These are phyloP conservation scores for Penicillium occitanis DNA, from an alignment of 2,329 filamentous ascomycete species.

Conservation along the genomic window DNA sequence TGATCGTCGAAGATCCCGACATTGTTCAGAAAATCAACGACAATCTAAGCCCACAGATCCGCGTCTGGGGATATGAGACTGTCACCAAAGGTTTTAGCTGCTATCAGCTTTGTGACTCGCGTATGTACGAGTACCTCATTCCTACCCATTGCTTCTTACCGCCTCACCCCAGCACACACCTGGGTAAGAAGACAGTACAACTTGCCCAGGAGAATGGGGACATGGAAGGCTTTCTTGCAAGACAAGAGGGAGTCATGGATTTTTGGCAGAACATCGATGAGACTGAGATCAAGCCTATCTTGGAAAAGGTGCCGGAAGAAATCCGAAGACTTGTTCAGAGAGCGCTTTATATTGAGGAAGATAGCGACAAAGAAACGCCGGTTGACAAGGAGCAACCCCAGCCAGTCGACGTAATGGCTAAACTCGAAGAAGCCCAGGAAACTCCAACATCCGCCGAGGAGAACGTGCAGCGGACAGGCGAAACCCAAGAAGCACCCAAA, in stretches of 20 bases:
- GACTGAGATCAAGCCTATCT: constrained; percentile 70
- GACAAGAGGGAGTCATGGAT: constrained; percentile 72
- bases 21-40: constrained; percentile 90
- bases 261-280: constrained; percentile 86
- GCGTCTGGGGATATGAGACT: constrained; percentile 89
- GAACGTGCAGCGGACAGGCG: constrained; percentile 13
- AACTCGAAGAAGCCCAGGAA: background rate
- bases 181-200: constrained; percentile 81
- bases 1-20: constrained; percentile 89
- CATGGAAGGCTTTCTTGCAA: constrained; percentile 64
- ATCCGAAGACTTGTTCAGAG: constrained; percentile 43
- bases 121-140: constrained; percentile 96
- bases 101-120: constrained; percentile 90
- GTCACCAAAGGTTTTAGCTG: constrained; percentile 91
- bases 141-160: constrained; percentile 90
- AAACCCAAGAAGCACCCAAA: constrained; percentile 4
- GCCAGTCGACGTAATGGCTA: constrained; percentile 12
- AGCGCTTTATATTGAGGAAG: constrained; percentile 41
- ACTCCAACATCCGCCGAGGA: constrained; percentile 1
- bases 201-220: constrained; percentile 71
- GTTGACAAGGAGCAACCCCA: constrained; percentile 24
- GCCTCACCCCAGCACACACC: constrained; percentile 81
- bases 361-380: constrained; percentile 27
- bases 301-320: constrained; percentile 48
- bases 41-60: constrained; percentile 80